phyloP scores from a whole-genome alignment of 768 basidiomycete species.

The Brasilioporus rufonigricans region DNA sequence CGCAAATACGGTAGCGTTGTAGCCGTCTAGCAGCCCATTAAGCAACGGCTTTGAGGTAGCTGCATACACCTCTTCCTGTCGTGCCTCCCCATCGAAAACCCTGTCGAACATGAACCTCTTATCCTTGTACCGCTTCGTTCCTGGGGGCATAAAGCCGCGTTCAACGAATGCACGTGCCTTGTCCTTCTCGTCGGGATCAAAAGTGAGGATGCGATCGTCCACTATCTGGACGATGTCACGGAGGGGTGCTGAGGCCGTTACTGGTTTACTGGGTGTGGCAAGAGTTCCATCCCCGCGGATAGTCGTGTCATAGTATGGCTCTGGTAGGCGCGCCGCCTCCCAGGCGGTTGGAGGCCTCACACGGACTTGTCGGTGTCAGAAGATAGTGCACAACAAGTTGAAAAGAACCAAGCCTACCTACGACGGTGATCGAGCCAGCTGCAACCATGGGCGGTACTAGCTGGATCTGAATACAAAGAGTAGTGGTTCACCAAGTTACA shows the following conservation, averaged over 20 bases:
- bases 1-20: constrained; percentile 96
- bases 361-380: constrained; percentile 58
- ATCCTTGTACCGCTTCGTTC: constrained; percentile 94
- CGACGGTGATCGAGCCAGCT: constrained; percentile 86
- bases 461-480: constrained; percentile 2
- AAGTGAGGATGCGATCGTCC: constrained; percentile 93
- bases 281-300: constrained; percentile 86
- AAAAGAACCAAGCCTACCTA: constrained; percentile 46
- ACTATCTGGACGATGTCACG: constrained; percentile 84
- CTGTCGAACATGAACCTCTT: constrained; percentile 96
- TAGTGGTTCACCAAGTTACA: not conserved
- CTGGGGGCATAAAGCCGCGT: constrained; percentile 79
- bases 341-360: constrained; percentile 83
- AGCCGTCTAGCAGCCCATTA: constrained; percentile 85
- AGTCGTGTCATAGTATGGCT: constrained; percentile 63
- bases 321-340: constrained; percentile 84
- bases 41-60: constrained; percentile 84
- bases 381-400: not conserved
- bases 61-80: constrained; percentile 86
- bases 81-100: constrained; percentile 79
- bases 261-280: constrained; percentile 57
- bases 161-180: constrained; percentile 76
- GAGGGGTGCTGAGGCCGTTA: constrained; percentile 54
- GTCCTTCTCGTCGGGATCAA: constrained; percentile 93
- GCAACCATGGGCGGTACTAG: constrained; percentile 56